phyloP scores from a whole-genome alignment of 2,329 filamentous ascomycete species.

The Leptographium wingfieldii region DNA sequence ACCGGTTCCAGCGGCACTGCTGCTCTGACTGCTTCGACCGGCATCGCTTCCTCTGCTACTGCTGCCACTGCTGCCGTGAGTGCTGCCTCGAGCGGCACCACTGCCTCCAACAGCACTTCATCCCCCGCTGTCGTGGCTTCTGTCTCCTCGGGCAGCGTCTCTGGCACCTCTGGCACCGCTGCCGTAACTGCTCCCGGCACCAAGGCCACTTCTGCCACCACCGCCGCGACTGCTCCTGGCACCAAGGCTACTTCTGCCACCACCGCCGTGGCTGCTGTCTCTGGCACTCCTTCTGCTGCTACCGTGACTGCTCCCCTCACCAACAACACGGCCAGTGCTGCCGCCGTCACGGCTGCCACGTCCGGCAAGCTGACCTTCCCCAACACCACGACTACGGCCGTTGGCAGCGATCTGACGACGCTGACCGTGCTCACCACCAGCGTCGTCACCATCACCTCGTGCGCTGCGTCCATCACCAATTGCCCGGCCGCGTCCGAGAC shows the following conservation, averaged over 20 bases:
- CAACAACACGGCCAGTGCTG: neutral
- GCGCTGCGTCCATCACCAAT: slow-evolving; percentile 15
- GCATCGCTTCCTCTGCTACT: too few relatives aligned
- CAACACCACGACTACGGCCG: neutral
- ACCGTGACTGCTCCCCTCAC: slow-evolving; percentile 15
- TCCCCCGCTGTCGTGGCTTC: neutral
- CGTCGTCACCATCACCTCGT: slow-evolving; percentile 24
- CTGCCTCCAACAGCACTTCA: neutral
- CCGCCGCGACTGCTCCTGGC: too few relatives aligned
- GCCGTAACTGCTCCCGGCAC: slow-evolving; percentile 6
- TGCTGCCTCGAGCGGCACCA: neutral
- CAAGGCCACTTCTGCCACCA: too few relatives aligned
- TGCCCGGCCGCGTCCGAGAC: slow-evolving; percentile 20
- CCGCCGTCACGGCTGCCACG: slow-evolving; percentile 25
- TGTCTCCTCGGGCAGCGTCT: neutral
- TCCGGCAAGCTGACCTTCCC: slow-evolving; percentile 11
- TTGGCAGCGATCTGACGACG: slow-evolving; percentile 20
- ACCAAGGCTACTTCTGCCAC: neutral
- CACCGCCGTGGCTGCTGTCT: too few relatives aligned
- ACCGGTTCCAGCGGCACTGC: too few relatives aligned
- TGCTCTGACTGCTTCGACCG: too few relatives aligned
- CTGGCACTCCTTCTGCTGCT: neutral
- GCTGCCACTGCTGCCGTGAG: neutral
- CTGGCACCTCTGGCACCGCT: slow-evolving; percentile 15
- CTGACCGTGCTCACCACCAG: slow-evolving; percentile 27